These are phyloP conservation scores for Telopea speciosissima DNA, from an alignment of 177 flowering plant species.

Conservation along the genomic window DNA sequence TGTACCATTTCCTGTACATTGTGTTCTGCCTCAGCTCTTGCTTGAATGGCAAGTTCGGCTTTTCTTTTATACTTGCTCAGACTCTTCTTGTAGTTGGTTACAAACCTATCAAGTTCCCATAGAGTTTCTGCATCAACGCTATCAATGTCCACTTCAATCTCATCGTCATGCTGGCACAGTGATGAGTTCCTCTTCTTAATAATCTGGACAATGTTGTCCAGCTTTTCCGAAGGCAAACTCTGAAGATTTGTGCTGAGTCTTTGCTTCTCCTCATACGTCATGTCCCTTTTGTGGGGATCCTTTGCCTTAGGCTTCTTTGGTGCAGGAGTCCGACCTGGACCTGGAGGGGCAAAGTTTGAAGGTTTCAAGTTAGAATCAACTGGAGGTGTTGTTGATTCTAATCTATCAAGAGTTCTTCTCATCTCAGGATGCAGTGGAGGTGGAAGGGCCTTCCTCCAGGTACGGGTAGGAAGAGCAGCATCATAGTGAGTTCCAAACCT, in stretches of 20 bases:
- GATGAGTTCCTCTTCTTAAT: conserved; percentile 70
- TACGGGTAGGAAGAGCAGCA: conserved; percentile 36
- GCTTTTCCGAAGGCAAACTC: conserved; percentile 74
- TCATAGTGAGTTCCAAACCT: conserved; percentile 33
- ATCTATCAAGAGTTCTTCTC: conserved; percentile 48
- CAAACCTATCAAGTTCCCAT: conserved; percentile 96
- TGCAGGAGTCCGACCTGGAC: conserved; percentile 35
- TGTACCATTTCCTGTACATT: conserved; percentile 36
- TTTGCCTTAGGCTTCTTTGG: conserved; percentile 78
- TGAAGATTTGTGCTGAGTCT: conserved; percentile 64
- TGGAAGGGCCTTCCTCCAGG: conserved; percentile 39
- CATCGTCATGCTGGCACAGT: conserved; percentile 71
- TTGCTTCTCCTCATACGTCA: conserved; percentile 93
- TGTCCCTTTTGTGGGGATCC: conserved; percentile 64
- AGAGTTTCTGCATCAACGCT: conserved; percentile 89
- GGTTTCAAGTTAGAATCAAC: conserved; percentile 31
- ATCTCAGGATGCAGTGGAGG: conserved; percentile 38
- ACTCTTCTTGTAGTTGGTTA: conserved; percentile 75
- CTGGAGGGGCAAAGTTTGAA: conserved; percentile 20
- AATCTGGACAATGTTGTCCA: conserved; percentile 71
- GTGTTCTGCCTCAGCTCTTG: conserved; percentile 32
- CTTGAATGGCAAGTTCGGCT: conserved; percentile 58
- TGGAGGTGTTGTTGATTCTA: conserved; percentile 38
- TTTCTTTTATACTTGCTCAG: conserved; percentile 73
- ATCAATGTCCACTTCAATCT: conserved; percentile 95